These are phyloP conservation scores for Solanum pimpinellifolium DNA, from an alignment of 257 asterid species.

Conservation along the genomic window DNA sequence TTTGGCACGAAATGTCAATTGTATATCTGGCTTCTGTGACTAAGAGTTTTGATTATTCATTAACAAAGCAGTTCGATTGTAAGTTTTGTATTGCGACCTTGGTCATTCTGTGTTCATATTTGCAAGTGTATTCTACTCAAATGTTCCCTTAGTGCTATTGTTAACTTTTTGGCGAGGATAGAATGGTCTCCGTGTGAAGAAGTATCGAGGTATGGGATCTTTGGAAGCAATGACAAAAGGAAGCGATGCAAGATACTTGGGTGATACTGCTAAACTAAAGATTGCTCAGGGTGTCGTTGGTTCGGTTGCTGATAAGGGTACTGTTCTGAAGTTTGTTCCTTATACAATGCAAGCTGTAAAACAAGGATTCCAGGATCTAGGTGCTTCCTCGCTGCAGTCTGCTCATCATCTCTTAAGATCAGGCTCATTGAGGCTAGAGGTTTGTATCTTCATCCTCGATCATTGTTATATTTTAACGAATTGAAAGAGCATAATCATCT, in stretches of 20 bases:
- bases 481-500: not conserved
- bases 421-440: slow-evolving; percentile 68
- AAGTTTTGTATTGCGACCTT: not conserved
- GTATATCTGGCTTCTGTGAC: not conserved
- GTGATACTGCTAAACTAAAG: slow-evolving; percentile 75
- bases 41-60: not conserved
- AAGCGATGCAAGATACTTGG: slow-evolving; percentile 86
- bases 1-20: not conserved
- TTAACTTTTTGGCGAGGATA: not conserved
- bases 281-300: slow-evolving; percentile 97
- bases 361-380: slow-evolving; percentile 95
- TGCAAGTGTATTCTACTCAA: not conserved
- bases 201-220: slow-evolving; percentile 91
- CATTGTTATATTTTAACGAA: not conserved
- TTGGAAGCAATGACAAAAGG: slow-evolving; percentile 91
- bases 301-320: slow-evolving; percentile 80
- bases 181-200: slow-evolving; percentile 54
- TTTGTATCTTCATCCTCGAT: not conserved
- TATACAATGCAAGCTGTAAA: slow-evolving; percentile 84
- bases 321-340: slow-evolving; percentile 67
- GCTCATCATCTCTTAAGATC: slow-evolving; percentile 75
- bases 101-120: not conserved
- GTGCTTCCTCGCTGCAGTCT: slow-evolving; percentile 78
- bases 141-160: not conserved
- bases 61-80: not conserved